Evolutionary conservation across 2,329 filamentous ascomycete genomes (phyloP), one percentile per base, ranked within the genome.

Genomic region (Pochonia chlamydosporia): DNA sequence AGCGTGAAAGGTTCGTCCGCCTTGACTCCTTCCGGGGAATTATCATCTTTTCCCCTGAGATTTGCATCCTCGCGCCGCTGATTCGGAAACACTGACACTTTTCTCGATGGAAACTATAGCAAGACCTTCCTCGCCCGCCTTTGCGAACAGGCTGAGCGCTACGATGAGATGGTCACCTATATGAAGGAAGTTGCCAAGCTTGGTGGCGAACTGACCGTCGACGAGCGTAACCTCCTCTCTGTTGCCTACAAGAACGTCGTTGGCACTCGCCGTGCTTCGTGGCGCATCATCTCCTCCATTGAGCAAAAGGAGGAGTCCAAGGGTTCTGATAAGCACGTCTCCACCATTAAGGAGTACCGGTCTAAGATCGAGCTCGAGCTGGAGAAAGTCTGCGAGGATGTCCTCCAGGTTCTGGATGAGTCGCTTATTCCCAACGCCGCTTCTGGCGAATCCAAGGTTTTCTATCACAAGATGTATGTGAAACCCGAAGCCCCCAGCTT

Each of bases 221-320:
- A 97, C 72, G 93, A 99, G 85, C 89, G 92, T 73, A 97, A 97
- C 78, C 87, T 99, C 57, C 85, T 99, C 59, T 96, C 89, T 58
- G 93, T 97, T 65, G 92, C 92, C 70, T 99, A 99, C 86, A 99
- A 99, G 88, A 99, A 99, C 76, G 93, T 99, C 53, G 89, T 99
- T 64, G 92, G 93, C 65, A 95, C 93, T 68, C 87, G 92, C 73
- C 92, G 93, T 84, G 92, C 92, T 68, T 96, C 90, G 63, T 99
- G 92, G 92, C 85, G 92, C 76, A 97, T 99, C 75, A 95, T 99
- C 76, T 95, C 91, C 69, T 97, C 93, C 69, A 97, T 99, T 74
- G 92, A 97, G 80, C 92, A 97, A 76, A 97, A 97, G 85, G 92
- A 97, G 80, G 92, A 97, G 78, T 93, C 90, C 69, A 97, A 96